A percentile compares a stretch with the other conserved stretches of the same genome.
These are phyloP conservation scores for Phlebiopsis gigantea DNA, from an alignment of 768 basidiomycete species.

Conservation along the genomic window DNA sequence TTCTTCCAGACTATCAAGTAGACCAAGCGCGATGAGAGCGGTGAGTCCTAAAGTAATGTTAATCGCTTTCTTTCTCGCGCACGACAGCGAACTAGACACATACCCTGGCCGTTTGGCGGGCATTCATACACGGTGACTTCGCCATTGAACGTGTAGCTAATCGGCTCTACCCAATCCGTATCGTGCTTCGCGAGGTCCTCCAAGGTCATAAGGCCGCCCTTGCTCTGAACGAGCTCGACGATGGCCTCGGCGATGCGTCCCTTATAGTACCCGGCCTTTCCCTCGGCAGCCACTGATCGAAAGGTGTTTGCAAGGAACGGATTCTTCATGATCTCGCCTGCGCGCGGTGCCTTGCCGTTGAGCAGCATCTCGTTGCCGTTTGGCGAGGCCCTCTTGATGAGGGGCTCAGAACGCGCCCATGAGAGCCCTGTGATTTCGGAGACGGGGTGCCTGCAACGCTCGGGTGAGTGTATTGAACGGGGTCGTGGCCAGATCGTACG, in stretches of 20 bases:
- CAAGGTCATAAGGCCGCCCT: constrained; percentile 91
- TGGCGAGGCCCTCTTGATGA: constrained; percentile 80
- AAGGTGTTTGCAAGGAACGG: constrained; percentile 84
- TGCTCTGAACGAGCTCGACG: constrained; percentile 75
- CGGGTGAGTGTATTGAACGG: not conserved
- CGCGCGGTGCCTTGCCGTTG: constrained; percentile 74
- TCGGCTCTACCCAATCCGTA: constrained; percentile 80
- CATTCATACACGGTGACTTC: constrained; percentile 87
- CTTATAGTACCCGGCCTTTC: constrained; percentile 92
- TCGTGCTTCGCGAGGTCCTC: constrained; percentile 87
- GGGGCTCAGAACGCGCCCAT: constrained; percentile 59
- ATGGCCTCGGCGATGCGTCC: constrained; percentile 88
- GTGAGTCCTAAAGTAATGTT: constrained; percentile 64
- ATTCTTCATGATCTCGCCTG: constrained; percentile 79
- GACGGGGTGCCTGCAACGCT: constrained; percentile 46
- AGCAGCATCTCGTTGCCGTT: constrained; percentile 84
- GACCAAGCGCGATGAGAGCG: constrained; percentile 87
- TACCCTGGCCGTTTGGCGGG: constrained; percentile 35
- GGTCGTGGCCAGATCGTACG: constrained; percentile 9
- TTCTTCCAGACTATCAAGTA: constrained; percentile 81
- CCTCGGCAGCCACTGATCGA: constrained; percentile 67
- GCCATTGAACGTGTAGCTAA: constrained; percentile 80
- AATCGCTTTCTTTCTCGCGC: not conserved
- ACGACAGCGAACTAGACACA: not conserved
- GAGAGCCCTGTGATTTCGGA: constrained; percentile 70